phyloP scores from a whole-genome alignment of 2,329 filamentous ascomycete species.

The Paecilomyces sp. region DNA sequence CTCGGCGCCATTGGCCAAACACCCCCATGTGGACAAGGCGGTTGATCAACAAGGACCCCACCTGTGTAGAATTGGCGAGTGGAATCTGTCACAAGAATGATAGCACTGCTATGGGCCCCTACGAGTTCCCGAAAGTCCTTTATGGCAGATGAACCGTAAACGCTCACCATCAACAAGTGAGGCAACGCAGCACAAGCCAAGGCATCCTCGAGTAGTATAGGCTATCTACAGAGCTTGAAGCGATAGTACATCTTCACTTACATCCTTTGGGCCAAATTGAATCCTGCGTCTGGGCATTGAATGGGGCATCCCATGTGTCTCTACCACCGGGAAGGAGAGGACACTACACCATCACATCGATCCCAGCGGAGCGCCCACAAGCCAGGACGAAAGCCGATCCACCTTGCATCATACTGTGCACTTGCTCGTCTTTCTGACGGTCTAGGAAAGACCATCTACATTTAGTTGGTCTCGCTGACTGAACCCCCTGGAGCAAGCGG shows the following conservation, averaged over 20 bases:
- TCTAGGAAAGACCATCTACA: no score
- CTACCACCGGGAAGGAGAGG: neutral
- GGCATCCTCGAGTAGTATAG: neutral
- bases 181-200: neutral
- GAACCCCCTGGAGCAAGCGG: neutral
- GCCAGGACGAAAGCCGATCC: neutral
- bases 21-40: slow-evolving; percentile 43
- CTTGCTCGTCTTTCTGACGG: neutral
- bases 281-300: neutral
- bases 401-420: neutral
- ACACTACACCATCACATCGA: neutral
- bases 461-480: no score
- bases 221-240: neutral
- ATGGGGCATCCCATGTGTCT: neutral
- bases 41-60: slow-evolving; percentile 24
- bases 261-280: neutral
- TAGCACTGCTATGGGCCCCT: neutral
- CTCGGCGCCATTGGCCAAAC: slow-evolving; percentile 39
- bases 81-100: neutral
- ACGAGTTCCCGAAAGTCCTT: neutral
- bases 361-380: neutral
- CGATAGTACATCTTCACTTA: neutral
- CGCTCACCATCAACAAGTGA: neutral
- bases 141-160: neutral
- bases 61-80: neutral